Base-by-base conservation (phyloP, 192 early-diverging fungal genomes). In the Diversispora epigaea region DNA sequence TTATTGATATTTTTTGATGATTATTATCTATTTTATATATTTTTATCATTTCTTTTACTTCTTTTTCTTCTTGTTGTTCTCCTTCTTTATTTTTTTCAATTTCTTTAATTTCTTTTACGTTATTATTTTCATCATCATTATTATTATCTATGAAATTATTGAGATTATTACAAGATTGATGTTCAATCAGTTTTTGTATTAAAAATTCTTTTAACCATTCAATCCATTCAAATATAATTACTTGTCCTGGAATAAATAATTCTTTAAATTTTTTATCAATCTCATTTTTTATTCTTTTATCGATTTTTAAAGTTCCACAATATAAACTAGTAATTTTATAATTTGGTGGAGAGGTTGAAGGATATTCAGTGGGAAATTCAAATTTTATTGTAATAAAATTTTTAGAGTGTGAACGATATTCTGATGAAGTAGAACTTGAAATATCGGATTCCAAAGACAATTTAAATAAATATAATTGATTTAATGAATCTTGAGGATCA, bases 191-290 rank as follows among this genome's bases (percentile, higher is more conserved):
- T 61, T 45, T 66, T 66, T 80, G 56, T 57, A 86, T 78, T 17
- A 91, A 46, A 71, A 80, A 89, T 2, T 81, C 79, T 67, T 80
- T 67, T 14, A 89, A 40, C 86, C 81, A 85, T 32, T 85, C 85
- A 8, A 89, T 83, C 89, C 90, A 93, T n/a, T 82, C 82, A 79
- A 91, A 93, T n/a, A 93, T 71, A 6, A 90, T 80, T 0, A 91
- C 89, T 49, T 90, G 77, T 6, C 86, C 87, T 0, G 83, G 83
- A 14, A 85, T 79, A 80, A 88, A 92, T 43, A 87, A 78, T 9
- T 77, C 61, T 22, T 78, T 60, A n/a, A 92, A 82, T 22, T 76
- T 75, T 19, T 77, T 70, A 25, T 86, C 80, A 32, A 90, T 83
- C n/a, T 80, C 81, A 25, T 77, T 56, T 22, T 77, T 40, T 64